Evolutionary conservation across 139 green algal species (phyloP).

Genomic region (Chlorella sp.): DNA sequence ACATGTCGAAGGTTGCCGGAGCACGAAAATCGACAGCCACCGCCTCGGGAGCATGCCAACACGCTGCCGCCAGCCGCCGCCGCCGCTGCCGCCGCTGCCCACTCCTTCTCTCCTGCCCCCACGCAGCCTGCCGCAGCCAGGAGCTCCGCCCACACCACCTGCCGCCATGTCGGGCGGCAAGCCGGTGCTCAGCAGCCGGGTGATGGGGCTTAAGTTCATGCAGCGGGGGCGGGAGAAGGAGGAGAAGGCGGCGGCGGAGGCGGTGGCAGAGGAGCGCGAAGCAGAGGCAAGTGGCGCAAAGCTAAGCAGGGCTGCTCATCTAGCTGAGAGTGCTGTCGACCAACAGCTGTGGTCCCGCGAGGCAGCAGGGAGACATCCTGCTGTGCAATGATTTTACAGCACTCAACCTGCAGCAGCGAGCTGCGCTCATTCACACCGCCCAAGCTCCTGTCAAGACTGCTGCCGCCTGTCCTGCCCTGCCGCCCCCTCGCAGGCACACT

Average conservation of each 20-base stretch:
- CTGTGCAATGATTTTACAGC: too few species aligned
- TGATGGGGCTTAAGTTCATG: constrained; percentile 39
- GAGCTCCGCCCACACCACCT: not conserved
- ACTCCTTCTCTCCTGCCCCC: too few species aligned
- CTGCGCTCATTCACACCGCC: too few species aligned
- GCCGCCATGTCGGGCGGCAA: not conserved
- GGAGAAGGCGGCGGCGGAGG: not conserved
- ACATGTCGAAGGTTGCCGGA: too few species aligned
- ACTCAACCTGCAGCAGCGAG: too few species aligned
- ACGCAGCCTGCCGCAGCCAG: not conserved
- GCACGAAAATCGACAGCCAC: too few species aligned
- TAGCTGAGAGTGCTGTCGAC: too few species aligned
- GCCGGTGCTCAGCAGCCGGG: not conserved
- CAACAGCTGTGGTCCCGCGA: too few species aligned
- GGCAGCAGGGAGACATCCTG: too few species aligned
- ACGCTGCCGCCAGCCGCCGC: not conserved
- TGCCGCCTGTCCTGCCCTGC: not conserved
- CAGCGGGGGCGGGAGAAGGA: constrained; percentile 28
- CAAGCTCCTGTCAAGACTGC: not conserved
- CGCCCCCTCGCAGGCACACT: constrained; percentile 21
- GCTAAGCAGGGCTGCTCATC: too few species aligned
- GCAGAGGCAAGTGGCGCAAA: constrained; percentile 12
- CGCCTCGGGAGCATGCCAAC: too few species aligned
- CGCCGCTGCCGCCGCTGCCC: not conserved
- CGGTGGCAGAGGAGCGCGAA: not conserved